Percentiles rank a stretch among this genome's conserved stretches.
These are phyloP conservation scores for Aspergillus fumigatiaffinis DNA, from an alignment of 2,329 filamentous ascomycete species.

Conservation along the genomic window DNA sequence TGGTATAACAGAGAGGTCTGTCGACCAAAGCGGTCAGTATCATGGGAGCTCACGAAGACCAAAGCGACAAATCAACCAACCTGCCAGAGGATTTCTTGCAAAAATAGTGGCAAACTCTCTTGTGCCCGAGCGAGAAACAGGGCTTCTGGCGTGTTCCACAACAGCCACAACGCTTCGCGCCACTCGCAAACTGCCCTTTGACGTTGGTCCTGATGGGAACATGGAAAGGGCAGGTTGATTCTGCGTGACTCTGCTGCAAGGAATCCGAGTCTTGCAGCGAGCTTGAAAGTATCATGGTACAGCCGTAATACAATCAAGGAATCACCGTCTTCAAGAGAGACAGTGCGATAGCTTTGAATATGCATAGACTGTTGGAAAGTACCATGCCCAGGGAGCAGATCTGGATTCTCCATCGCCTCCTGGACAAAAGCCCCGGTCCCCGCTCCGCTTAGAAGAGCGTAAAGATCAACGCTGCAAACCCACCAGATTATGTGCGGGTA, in stretches of 20 bases:
- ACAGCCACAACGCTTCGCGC: conserved; percentile 33
- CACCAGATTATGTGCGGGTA: conserved; percentile 53
- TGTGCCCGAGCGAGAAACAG: conserved; percentile 34
- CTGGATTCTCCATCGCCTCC: conserved; percentile 42
- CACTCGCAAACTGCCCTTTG: conserved; percentile 34
- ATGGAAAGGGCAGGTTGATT: conserved; percentile 26
- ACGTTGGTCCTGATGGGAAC: conserved; percentile 20
- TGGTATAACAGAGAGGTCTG: conserved; percentile 45
- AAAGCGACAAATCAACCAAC: conserved; percentile 26
- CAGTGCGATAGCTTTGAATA: conserved; percentile 31
- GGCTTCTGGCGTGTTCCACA: conserved; percentile 38
- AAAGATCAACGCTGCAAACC: conserved; percentile 53
- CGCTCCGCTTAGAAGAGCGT: conserved; percentile 51
- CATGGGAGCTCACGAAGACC: neutral
- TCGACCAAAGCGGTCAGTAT: conserved; percentile 7
- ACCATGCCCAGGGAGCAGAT: conserved; percentile 44
- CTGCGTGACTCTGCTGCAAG: conserved; percentile 39
- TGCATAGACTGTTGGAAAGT: conserved; percentile 36
- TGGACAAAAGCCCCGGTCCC: conserved; percentile 50
- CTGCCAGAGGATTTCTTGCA: conserved; percentile 42
- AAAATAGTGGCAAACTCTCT: conserved; percentile 32
- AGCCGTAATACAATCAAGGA: conserved; percentile 40
- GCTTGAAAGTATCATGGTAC: conserved; percentile 43
- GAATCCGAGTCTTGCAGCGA: conserved; percentile 45
- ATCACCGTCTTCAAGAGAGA: conserved; percentile 35